Base-by-base conservation (phyloP, 805 yeast species). In the Cyberlindnera subsufficiens region DNA sequence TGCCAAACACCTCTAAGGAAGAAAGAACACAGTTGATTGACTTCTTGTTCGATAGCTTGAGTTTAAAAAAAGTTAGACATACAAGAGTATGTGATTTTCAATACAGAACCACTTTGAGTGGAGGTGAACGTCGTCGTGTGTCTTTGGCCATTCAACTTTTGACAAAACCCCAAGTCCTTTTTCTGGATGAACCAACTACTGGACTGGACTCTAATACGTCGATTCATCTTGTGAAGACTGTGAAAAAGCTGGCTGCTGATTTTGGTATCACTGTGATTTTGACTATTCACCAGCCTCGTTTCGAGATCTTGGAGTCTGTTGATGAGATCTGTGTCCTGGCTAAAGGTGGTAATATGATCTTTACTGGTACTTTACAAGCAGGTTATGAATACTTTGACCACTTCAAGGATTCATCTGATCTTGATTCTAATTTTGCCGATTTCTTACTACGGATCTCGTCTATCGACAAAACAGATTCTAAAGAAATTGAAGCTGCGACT, bases 131-230 rank as follows among this genome's bases (percentile, higher is more conserved):
- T 54, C 61, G 96, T 54, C 63, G 96, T 45, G 71, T 85, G 4
- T 81, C 90, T 36, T 74, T 87, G 31, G 96, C 87, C 0, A 75
- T 86, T 15, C 95, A 87, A 58, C 65, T 87, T 56, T 67, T 87
- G 38, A 75, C 85, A 6, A 83, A 80, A 49, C 96, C 96, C 0
- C 77, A 89, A 0, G 66, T 87, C 2, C 61, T 88, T 46, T 86
- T 86, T 53, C 62, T 87, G 35, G 96, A 87, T 59, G 96, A 87
- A 53, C 95, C 96, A 6, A 87, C 96, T 1, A 86, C 96, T 0
- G 95, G 96, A 0, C 64, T 87, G 30, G 96, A 87, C 60, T 80
- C 95, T 5, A 79, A 78, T 47, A 80, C 89, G 11, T 90, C 96
- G 0, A 75, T 71, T 49, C 64, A 79, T 43, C 66, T 87, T 30